These are phyloP conservation scores for Tylopilus plumbeoviolaceoides DNA, from an alignment of 768 basidiomycete species.

Conservation along the genomic window DNA sequence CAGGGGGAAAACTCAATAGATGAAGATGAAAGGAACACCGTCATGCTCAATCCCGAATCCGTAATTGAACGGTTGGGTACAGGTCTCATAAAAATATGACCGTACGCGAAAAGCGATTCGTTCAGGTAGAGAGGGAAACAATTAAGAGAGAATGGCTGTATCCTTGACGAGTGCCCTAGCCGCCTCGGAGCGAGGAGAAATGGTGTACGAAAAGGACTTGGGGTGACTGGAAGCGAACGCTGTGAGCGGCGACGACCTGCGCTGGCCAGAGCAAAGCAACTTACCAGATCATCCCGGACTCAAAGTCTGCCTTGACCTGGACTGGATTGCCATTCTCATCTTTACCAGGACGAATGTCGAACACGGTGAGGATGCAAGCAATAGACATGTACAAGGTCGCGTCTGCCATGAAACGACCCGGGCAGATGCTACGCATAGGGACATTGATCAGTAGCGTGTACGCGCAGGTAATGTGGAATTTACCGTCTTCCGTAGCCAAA, in stretches of 20 bases:
- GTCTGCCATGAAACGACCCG: slow-evolving; percentile 44
- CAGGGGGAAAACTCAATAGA: too few relatives aligned
- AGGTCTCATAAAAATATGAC: too few relatives aligned
- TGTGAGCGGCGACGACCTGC: not conserved
- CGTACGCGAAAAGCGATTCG: too few relatives aligned
- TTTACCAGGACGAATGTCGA: slow-evolving; percentile 22
- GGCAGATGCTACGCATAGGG: slow-evolving; percentile 31
- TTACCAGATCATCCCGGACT: slow-evolving; percentile 31
- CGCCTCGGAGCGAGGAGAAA: slow-evolving; percentile 29
- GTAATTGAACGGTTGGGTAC: too few relatives aligned
- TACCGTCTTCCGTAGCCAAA: slow-evolving; percentile 38
- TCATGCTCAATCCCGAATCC: too few relatives aligned
- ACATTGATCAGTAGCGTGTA: not conserved
- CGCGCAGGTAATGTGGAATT: not conserved
- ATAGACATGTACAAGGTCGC: slow-evolving; percentile 35
- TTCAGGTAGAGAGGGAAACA: too few relatives aligned
- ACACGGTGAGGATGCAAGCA: slow-evolving; percentile 28
- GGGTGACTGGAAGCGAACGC: slow-evolving; percentile 23
- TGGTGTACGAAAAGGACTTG: slow-evolving; percentile 27
- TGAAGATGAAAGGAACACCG: too few relatives aligned
- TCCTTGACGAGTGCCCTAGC: slow-evolving; percentile 26
- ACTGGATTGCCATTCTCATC: slow-evolving; percentile 16
- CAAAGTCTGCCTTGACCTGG: slow-evolving; percentile 21
- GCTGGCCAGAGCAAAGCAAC: slow-evolving; percentile 1
- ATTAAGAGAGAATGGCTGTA: slow-evolving; percentile 23